These are phyloP conservation scores for Metschnikowia gelsemii DNA, from an alignment of 805 yeast species.

Conservation along the genomic window DNA sequence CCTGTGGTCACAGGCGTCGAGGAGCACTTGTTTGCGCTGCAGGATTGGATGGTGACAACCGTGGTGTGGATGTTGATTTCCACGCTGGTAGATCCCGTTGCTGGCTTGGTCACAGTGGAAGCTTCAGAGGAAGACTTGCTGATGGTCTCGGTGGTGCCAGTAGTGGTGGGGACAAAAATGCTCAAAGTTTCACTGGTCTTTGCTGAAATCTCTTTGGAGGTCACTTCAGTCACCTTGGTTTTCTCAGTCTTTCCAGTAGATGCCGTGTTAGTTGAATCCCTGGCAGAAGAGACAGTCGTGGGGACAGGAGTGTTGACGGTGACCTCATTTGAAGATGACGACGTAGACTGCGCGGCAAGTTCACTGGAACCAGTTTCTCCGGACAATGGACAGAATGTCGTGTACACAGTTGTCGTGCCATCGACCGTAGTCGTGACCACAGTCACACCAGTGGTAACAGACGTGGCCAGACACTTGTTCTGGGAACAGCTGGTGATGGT, in stretches of 20 bases:
- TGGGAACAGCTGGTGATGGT: conserved; percentile 32
- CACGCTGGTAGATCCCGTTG: background rate
- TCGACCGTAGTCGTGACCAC: conserved; percentile 33
- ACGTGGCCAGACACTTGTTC: conserved; percentile 26
- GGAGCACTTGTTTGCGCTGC: conserved; percentile 32
- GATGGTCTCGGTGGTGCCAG: conserved; percentile 5
- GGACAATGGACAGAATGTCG: conserved; percentile 25
- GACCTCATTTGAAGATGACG: background rate
- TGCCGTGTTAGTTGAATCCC: background rate
- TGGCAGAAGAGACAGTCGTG: background rate
- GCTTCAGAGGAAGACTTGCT: background rate
- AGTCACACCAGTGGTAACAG: conserved; percentile 25
- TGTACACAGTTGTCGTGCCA: conserved; percentile 36
- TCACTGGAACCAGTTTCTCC: conserved; percentile 10
- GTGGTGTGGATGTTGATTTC: conserved; percentile 9
- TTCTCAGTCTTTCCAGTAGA: background rate
- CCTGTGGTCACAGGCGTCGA: conserved; percentile 24
- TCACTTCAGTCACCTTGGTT: no score
- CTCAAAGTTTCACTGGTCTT: no score
- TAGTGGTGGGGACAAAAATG: no score
- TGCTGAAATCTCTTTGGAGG: no score
- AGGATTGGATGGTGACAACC: conserved; percentile 40
- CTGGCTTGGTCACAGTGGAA: background rate
- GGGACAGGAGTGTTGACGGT: background rate
- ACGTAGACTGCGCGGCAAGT: background rate